Evolutionary conservation across 768 basidiomycete species (phyloP).

Genomic region (Naganishia vishniacii): DNA sequence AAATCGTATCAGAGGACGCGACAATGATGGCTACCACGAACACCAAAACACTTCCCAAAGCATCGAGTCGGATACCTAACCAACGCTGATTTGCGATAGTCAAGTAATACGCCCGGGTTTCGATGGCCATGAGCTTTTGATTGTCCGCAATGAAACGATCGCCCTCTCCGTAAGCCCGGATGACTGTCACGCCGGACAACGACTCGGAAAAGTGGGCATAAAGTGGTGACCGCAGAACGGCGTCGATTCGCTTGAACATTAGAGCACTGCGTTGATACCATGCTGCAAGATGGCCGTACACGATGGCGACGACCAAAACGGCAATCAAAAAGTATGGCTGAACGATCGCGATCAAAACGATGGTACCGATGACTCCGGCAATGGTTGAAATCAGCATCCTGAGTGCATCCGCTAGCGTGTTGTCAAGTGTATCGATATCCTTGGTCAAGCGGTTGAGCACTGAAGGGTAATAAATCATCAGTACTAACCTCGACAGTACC

Average conservation of each 20-base stretch:
- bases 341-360: conserved; percentile 64
- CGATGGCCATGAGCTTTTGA: conserved; percentile 66
- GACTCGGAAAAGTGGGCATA: conserved; percentile 93
- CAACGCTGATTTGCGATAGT: conserved; percentile 74
- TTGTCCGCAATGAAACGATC: conserved; percentile 73
- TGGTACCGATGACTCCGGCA: conserved; percentile 64
- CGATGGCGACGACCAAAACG: conserved; percentile 57
- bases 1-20: conserved; percentile 69
- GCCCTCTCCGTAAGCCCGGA: conserved; percentile 77
- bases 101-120: conserved; percentile 81
- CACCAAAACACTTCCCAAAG: conserved; percentile 68
- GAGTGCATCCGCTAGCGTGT: conserved; percentile 44
- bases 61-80: conserved; percentile 86
- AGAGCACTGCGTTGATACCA: conserved; percentile 83
- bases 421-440: conserved; percentile 47
- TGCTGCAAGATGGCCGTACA: conserved; percentile 65
- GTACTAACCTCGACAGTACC: background rate
- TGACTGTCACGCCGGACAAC: conserved; percentile 75
- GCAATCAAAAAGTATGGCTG: conserved; percentile 81
- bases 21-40: conserved; percentile 75
- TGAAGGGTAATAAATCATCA: conserved; percentile 14
- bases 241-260: conserved; percentile 62
- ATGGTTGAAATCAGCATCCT: conserved; percentile 57
- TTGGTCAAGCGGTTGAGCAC: conserved; percentile 47
- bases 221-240: conserved; percentile 55